Evolutionary conservation across 495 filamentous ascomycete genomes (phyloP), one percentile per base, ranked within the genome.

Genomic region (Aspergillus egyptiacus): DNA sequence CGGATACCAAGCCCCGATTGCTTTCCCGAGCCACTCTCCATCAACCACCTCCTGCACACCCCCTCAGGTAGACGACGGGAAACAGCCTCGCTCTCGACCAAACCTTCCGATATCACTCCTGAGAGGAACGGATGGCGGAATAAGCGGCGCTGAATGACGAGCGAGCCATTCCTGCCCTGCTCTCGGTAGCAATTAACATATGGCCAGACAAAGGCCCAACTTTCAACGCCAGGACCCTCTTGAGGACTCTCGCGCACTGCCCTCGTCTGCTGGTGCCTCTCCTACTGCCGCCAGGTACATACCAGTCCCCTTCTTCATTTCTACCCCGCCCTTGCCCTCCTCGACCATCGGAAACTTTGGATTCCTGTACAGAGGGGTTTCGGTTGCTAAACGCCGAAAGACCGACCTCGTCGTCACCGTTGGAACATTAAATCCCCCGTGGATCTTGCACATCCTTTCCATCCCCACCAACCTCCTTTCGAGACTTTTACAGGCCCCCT

Each of bases 131-230:
- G 57, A 76, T 77, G 74, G 74, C 73, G 69, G 69, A 64, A 65
- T 71, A 62, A 68, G 58, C 65, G 64, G 69, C 62, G 61, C 62
- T 53, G 45, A 64, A 33, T 52, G 53, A 60, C 60, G 55, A 66
- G 53, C 58, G 59, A 59, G 50, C 59, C 56, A 50, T 62, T 63
- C 50, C 49, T 54, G 64, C 59, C 57, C 30, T 66, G 56, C 60
- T 60, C 53, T 58, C 57, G 50, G 58, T 59, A 71, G 54, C 65
- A 57, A 62, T 62, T 64, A 67, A 72, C 71, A 69, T 74, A 74
- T 74, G 71, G 71, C 71, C 68, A 74, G 68, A 55, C 68, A 68
- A 70, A 70, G 67, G 66, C 65, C 68, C 59, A 65, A 61, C 60
- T 53, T 60, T 64, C 66, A 68, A 62, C 69, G 67, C 57, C 71